Percentiles rank a stretch among this genome's conserved stretches.
Evolutionary conservation across 140 eudicot species (phyloP).

Genomic region (Anethum foeniculum): DNA sequence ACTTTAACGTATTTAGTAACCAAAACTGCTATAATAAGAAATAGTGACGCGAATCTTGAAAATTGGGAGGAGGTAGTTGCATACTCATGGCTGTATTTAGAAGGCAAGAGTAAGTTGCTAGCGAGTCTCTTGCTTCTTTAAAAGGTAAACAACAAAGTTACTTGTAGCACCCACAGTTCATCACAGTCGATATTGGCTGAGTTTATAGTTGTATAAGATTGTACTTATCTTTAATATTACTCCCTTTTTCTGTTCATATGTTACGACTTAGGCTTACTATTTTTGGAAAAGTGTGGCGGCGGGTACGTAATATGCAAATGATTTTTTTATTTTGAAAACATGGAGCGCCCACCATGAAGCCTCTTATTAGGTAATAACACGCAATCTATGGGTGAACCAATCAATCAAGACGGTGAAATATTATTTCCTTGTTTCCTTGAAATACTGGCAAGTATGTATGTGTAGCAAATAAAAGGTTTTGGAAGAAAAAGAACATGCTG

Average conservation of each 20-base stretch:
- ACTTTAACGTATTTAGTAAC: neutral
- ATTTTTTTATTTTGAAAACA: neutral
- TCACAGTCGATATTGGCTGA: neutral
- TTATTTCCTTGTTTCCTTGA: neutral
- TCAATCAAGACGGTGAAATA: neutral
- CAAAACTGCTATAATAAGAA: neutral
- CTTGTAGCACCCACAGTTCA: neutral
- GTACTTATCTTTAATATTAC: neutral
- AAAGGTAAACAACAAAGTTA: neutral
- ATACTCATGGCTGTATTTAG: neutral
- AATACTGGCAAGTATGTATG: neutral
- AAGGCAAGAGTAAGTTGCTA: neutral
- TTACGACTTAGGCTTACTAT: neutral
- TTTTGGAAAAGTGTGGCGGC: neutral
- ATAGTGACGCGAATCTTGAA: neutral
- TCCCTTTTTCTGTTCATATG: neutral
- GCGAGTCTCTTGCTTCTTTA: neutral
- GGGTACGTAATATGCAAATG: neutral
- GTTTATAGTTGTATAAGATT: neutral
- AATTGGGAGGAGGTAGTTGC: neutral
- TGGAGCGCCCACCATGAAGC: neutral
- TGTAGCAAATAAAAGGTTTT: neutral
- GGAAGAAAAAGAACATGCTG: neutral
- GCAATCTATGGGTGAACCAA: neutral
- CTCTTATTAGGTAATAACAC: neutral